A percentile compares a stretch with the other conserved stretches of the same genome.
Conservation (phyloP, 345 rosid genomes). For the Rhizophora mangle region DNA sequence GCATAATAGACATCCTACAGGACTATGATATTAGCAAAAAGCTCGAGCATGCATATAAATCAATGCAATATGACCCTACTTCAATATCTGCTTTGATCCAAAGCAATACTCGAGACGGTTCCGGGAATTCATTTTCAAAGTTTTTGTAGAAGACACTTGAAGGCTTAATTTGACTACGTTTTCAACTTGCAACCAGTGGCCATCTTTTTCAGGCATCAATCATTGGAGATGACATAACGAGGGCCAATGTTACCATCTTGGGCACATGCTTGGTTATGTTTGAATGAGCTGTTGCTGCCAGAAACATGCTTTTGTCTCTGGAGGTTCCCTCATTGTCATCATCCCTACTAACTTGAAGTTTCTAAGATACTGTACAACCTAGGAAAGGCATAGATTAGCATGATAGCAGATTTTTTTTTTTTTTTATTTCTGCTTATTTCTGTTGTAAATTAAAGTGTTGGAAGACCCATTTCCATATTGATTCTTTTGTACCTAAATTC, state of each 20-base stretch:
- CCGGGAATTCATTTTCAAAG: conserved; percentile 77
- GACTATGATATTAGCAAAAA: conserved; percentile 99
- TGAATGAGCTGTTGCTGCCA: conserved; percentile 9
- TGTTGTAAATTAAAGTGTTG: conserved; percentile 32
- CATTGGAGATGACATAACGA: conserved; percentile 11
- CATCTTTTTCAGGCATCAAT: conserved; percentile 22
- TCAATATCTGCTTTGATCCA: conserved; percentile 99
- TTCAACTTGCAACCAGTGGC: conserved; percentile 20
- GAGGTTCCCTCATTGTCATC: conserved; percentile 11
- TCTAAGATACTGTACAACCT: conserved; percentile 13
- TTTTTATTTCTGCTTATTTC: conserved; percentile 14
- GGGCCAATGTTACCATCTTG: neutral
- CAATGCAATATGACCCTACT: conserved; percentile 93
- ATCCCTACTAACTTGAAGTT: conserved; percentile 19
- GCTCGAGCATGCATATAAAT: conserved; percentile 97
- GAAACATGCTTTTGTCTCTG: neutral
- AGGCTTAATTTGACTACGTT: conserved; percentile 13
- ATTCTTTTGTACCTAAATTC: conserved; percentile 25
- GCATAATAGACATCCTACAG: conserved; percentile 92
- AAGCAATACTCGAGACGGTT: conserved; percentile 90
- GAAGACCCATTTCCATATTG: conserved; percentile 10
- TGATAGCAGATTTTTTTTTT: conserved; percentile 14
- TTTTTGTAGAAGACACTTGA: conserved; percentile 68
- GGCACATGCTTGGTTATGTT: neutral
- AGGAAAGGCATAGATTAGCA: conserved; percentile 23